Conservation (phyloP, 441 rosid genomes). For the Viola pubescens region DNA sequence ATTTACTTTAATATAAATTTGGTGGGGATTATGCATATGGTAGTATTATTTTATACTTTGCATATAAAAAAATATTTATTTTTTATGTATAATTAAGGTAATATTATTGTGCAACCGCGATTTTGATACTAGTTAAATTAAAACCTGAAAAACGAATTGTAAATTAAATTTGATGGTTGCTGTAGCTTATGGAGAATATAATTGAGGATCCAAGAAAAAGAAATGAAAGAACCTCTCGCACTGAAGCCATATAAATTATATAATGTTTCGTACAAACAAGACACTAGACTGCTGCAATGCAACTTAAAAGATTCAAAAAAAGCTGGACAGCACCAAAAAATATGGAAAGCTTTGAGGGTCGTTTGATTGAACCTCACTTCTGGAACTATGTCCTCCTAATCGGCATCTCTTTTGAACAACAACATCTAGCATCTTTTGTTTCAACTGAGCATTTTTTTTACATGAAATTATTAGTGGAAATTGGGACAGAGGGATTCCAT, state of each 20-base stretch:
- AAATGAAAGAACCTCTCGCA: conserved; percentile 19
- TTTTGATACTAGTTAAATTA: no score
- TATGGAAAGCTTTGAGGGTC: neutral
- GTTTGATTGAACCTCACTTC: conserved; percentile 29
- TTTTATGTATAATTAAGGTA: no score
- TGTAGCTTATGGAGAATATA: no score
- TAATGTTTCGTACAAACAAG: neutral
- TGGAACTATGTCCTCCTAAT: conserved; percentile 1
- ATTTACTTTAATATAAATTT: no score
- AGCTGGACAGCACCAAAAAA: conserved; percentile 25
- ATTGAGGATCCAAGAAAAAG: conserved; percentile 11
- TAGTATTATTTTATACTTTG: no score
- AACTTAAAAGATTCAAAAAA: conserved; percentile 4
- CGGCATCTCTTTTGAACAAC: conserved; percentile 18
- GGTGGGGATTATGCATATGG: no score
- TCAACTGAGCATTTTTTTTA: neutral
- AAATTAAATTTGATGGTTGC: no score
- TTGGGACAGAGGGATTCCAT: no score
- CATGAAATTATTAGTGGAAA: neutral
- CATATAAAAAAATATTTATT: no score
- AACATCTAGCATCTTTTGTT: conserved; percentile 21
- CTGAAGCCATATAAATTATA: conserved; percentile 4
- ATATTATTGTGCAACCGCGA: no score
- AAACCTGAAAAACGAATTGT: no score
- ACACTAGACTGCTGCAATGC: neutral